Evolutionary conservation across 306 rosid species (phyloP).

Genomic region (Malus asiatica): DNA sequence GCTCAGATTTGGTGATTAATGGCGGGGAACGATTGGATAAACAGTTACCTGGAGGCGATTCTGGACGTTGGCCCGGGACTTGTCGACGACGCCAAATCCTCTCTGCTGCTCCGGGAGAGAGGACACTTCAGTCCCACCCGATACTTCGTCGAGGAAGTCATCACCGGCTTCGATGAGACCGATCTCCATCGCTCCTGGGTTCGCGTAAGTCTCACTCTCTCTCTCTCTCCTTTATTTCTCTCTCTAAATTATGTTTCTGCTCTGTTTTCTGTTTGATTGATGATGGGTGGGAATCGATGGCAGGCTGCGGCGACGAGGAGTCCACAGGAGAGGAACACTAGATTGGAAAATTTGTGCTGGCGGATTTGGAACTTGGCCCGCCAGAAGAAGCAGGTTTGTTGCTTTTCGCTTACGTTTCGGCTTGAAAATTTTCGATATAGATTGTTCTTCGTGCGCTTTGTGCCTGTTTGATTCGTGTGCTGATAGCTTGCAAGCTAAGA

Average conservation of each 20-base stretch:
- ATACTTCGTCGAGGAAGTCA: slow-evolving; percentile 91
- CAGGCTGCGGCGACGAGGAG: slow-evolving; percentile 96
- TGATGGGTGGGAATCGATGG: background rate
- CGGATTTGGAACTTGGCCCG: slow-evolving; percentile 99
- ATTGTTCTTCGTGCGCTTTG: background rate
- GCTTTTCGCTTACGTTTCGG: background rate
- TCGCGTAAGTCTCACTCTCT: slow-evolving; percentile 33
- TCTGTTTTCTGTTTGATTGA: background rate
- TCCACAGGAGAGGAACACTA: slow-evolving; percentile 95
- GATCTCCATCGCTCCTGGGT: slow-evolving; percentile 99
- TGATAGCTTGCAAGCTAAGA: background rate
- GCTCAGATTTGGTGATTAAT: slow-evolving; percentile 12
- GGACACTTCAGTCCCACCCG: slow-evolving; percentile 96
- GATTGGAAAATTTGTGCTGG: slow-evolving; percentile 98
- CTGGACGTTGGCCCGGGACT: slow-evolving; percentile 84
- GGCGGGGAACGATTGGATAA: slow-evolving; percentile 97
- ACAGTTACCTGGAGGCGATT: slow-evolving; percentile 91
- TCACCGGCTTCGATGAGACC: slow-evolving; percentile 90
- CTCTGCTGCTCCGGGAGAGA: slow-evolving; percentile 79
- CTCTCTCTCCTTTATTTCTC: background rate
- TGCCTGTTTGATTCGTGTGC: background rate
- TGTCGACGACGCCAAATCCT: slow-evolving; percentile 77
- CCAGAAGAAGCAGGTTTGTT: slow-evolving; percentile 84
- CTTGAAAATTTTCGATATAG: background rate
- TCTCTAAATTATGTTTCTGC: background rate